phyloP scores from a whole-genome alignment of 2,329 filamentous ascomycete species.

The Gaeumannomyces tritici region DNA sequence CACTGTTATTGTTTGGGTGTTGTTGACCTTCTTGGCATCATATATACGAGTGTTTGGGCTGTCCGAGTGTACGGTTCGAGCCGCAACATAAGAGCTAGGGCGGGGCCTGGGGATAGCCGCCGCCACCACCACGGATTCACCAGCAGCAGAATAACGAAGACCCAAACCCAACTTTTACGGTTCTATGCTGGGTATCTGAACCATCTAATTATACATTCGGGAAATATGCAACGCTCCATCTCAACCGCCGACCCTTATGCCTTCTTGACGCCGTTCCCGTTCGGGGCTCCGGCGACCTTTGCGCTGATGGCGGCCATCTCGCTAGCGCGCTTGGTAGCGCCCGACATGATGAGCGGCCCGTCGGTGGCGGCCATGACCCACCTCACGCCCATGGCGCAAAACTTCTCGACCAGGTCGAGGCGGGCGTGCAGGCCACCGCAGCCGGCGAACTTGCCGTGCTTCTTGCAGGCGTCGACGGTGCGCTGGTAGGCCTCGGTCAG shows the following conservation, averaged over 20 bases:
- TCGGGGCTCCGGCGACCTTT: neutral
- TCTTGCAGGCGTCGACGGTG: constrained; percentile 18
- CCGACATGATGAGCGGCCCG: neutral
- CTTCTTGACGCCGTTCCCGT: neutral
- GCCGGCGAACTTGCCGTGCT: constrained; percentile 22
- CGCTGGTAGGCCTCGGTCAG: constrained; percentile 11
- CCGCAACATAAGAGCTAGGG: too few species aligned
- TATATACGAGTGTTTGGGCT: too few species aligned
- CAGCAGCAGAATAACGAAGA: too few species aligned
- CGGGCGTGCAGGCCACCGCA: constrained; percentile 23
- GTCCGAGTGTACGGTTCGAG: too few species aligned
- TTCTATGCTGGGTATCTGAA: neutral
- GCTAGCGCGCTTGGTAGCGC: neutral
- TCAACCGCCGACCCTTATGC: neutral
- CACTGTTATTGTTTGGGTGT: too few species aligned
- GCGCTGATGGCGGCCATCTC: neutral
- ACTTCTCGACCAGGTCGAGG: constrained; percentile 26
- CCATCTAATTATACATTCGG: neutral
- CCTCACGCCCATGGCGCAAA: constrained; percentile 24
- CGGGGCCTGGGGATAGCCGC: too few species aligned
- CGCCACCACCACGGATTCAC: too few species aligned
- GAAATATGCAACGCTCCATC: neutral
- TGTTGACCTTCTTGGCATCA: too few species aligned
- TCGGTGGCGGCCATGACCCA: constrained; percentile 14
- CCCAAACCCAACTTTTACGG: too few species aligned